Conservation (phyloP, 2,329 filamentous ascomycete genomes). For the Fusarium caatingaense region DNA sequence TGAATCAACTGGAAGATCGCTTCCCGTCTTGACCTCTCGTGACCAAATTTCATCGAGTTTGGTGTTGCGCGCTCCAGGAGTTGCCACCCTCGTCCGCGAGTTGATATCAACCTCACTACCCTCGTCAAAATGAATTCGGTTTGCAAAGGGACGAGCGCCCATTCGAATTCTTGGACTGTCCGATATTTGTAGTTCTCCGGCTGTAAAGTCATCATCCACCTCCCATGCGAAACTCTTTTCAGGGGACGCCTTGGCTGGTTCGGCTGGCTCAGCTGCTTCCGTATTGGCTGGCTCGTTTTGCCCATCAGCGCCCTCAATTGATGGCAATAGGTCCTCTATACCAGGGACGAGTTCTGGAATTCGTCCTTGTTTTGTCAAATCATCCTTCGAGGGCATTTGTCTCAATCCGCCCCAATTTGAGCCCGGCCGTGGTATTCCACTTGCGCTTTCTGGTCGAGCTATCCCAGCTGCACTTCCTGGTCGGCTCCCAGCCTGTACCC, state of each 20-base stretch:
- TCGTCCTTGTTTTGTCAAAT: slow-evolving; percentile 44
- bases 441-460: slow-evolving; percentile 20
- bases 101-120: slow-evolving; percentile 47
- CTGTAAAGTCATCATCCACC: slow-evolving; percentile 68
- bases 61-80: slow-evolving; percentile 53
- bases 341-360: slow-evolving; percentile 55
- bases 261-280: background rate
- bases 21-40: slow-evolving; percentile 54
- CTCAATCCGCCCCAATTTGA: slow-evolving; percentile 24
- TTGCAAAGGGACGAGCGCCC: slow-evolving; percentile 51
- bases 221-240: slow-evolving; percentile 67
- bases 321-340: slow-evolving; percentile 53
- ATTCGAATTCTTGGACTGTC: slow-evolving; percentile 65
- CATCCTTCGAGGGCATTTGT: slow-evolving; percentile 40
- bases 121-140: slow-evolving; percentile 50
- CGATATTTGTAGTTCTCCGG: slow-evolving; percentile 65
- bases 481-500: slow-evolving; percentile 8
- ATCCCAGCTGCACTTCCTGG: slow-evolving; percentile 18
- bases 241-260: slow-evolving; percentile 52
- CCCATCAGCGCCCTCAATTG: slow-evolving; percentile 46
- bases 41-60: slow-evolving; percentile 60
- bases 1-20: slow-evolving; percentile 38
- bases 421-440: slow-evolving; percentile 13
- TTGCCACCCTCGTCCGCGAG: slow-evolving; percentile 45
- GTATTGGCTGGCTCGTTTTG: slow-evolving; percentile 4